A percentile compares a stretch with the other conserved stretches of the same genome.
phyloP scores from a whole-genome alignment of 768 basidiomycete genomes.

The Termitomyces eurrhizus region DNA sequence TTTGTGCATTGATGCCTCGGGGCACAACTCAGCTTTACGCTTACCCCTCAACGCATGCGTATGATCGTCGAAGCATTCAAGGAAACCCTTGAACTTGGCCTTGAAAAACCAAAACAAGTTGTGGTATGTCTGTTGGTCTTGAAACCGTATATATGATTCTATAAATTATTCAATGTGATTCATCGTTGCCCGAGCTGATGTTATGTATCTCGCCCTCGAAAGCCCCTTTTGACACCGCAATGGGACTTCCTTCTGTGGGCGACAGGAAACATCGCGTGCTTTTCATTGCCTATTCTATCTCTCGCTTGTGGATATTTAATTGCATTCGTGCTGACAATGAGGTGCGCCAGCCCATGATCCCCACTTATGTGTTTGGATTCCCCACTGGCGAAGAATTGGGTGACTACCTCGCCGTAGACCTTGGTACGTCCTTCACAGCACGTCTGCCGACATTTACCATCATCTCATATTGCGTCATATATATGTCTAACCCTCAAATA shows the following conservation, averaged over 20 bases:
- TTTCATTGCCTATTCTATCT: neutral
- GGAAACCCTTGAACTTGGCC: slow-evolving; percentile 83
- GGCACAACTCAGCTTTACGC: slow-evolving; percentile 55
- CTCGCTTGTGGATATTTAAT: neutral
- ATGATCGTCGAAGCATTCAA: slow-evolving; percentile 98
- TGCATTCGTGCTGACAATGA: slow-evolving; percentile 6
- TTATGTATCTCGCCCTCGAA: neutral
- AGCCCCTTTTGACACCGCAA: neutral
- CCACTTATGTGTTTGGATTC: slow-evolving; percentile 96
- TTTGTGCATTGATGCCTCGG: slow-evolving; percentile 5
- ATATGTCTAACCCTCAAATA: neutral
- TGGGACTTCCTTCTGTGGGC: neutral
- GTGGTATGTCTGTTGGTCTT: slow-evolving; percentile 62
- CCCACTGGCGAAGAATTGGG: slow-evolving; percentile 88
- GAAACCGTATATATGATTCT: neutral
- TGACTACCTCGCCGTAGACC: slow-evolving; percentile 86
- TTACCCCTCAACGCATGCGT: slow-evolving; percentile 89
- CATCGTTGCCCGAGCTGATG: neutral
- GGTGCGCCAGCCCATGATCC: slow-evolving; percentile 80
- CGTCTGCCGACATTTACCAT: neutral
- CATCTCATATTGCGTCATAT: slow-evolving; percentile 1
- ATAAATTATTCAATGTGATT: neutral
- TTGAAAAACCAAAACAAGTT: slow-evolving; percentile 76
- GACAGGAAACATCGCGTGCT: neutral
- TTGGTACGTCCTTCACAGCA: slow-evolving; percentile 46